Base-by-base conservation (phyloP, 23 red algal genomes). In the Rhodosorus marinus region DNA sequence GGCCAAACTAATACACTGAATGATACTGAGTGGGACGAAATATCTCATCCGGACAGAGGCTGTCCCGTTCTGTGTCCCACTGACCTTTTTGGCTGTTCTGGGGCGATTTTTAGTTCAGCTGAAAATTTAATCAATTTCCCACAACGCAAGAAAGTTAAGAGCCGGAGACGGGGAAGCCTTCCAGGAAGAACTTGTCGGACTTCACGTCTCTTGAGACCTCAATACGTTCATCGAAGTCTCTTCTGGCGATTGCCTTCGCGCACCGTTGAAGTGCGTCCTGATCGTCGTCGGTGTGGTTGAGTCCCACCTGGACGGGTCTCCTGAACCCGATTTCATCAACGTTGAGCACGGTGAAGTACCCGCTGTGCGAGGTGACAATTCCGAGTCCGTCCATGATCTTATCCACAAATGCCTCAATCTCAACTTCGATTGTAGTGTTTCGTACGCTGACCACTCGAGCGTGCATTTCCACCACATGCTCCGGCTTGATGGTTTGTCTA, bases 381-480 rank as follows among this genome's bases (percentile, higher is more conserved):
- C n/a, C n/a, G 19, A 21, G 20, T 4, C 17, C 24, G 3, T 24
- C 35, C n/a, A 24, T 17, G 22, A 22, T 22, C 52, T 32, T 28
- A 24, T 56, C 52, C 3, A 56, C 19, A 15, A 24, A 56, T 1
- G 17, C 17, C n/a, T 20, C n/a, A 28, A 56, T 32, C 11, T 56
- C 52, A 28, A 56, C 52, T 32, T 56, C 52, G n/a, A 56, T 17
- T 3, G 24, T 56, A 32, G 31, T 33, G 29, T 24, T 1, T 17
- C 52, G 52, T 24, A 56, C 52, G 6, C 35, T 33, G 1, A 56
- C 52, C 19, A 56, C 52, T 9, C 52, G 52, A 24, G 52, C 52
- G 24, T 21, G 19, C 52, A 56, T 3, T 15, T 56, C 19, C 20
- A 56, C n/a, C 3, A 56, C 52, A 24, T 56, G 20, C 2, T 21